Conservation (phyloP, 1,139 yeast species). For the Yarrowia galli region DNA sequence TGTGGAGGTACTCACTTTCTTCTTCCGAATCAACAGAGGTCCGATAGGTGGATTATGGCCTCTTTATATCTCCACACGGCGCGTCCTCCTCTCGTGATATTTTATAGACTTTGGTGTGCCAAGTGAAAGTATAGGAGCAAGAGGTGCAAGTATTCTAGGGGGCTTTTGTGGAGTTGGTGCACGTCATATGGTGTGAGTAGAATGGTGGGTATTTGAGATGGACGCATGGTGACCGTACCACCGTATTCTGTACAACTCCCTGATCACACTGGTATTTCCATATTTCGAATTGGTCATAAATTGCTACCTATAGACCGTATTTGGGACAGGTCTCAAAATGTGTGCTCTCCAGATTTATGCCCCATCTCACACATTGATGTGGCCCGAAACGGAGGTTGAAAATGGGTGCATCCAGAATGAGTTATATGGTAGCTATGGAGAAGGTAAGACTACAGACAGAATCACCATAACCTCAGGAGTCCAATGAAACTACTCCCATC, state of each 20-base stretch:
- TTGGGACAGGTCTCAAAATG: too few species aligned
- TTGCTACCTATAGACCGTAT: background rate
- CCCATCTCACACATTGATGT: background rate
- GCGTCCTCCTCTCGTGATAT: background rate
- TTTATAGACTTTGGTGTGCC: slow-evolving; percentile 30
- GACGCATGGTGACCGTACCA: too few species aligned
- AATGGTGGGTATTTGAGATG: background rate
- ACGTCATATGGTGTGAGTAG: background rate
- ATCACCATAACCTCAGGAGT: too few species aligned
- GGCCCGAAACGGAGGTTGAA: background rate
- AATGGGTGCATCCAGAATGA: background rate
- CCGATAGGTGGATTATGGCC: background rate
- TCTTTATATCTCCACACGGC: background rate
- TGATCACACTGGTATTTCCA: too few species aligned
- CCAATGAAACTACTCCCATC: background rate
- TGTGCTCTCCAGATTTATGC: background rate
- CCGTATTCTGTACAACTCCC: too few species aligned
- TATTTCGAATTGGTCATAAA: too few species aligned
- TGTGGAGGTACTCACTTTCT: background rate
- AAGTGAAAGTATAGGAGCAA: slow-evolving; percentile 31
- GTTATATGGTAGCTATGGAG: background rate
- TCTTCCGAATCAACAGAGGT: too few species aligned
- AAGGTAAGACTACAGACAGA: background rate
- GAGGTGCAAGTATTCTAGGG: slow-evolving; percentile 16
- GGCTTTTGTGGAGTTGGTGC: background rate